A percentile compares a stretch with the other conserved stretches of the same genome.
Evolutionary conservation across 768 basidiomycete genomes (phyloP).

Genomic region (Arthromyces matolae): DNA sequence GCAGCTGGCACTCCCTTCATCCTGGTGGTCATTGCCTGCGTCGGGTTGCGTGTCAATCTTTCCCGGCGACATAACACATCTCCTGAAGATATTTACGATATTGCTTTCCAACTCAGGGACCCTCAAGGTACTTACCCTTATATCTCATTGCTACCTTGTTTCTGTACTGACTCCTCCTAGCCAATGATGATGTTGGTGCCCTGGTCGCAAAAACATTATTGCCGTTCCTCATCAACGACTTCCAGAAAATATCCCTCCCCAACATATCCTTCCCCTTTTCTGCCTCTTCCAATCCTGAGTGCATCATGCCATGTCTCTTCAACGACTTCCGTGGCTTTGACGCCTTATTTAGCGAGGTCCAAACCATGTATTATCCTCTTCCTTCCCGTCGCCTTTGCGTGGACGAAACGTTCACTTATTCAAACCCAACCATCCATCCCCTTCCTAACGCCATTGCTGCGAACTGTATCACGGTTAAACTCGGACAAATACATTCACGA

Average conservation of each 20-base stretch:
- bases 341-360: not conserved
- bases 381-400: not conserved
- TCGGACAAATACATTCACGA: too few species aligned
- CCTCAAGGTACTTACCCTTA: not conserved
- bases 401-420: not conserved
- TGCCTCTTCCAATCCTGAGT: too few species aligned
- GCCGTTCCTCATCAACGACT: too few species aligned
- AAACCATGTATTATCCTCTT: not conserved
- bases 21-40: not conserved
- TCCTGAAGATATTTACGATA: not conserved
- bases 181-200: not conserved
- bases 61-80: not conserved
- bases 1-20: not conserved
- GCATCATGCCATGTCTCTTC: not conserved
- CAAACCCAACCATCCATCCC: not conserved
- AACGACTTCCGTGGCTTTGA: not conserved
- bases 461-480: not conserved
- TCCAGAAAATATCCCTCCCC: too few species aligned
- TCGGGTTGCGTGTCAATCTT: not conserved
- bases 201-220: not conserved
- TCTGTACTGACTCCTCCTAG: not conserved
- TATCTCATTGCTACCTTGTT: not conserved
- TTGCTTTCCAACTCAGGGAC: not conserved
- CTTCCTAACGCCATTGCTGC: not conserved
- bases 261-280: too few species aligned